A percentile compares a stretch with the other conserved stretches of the same genome.
These are phyloP conservation scores for Paramecium sexaurelia DNA, from an alignment of 73 alveolate genomes.

Conservation along the genomic window DNA sequence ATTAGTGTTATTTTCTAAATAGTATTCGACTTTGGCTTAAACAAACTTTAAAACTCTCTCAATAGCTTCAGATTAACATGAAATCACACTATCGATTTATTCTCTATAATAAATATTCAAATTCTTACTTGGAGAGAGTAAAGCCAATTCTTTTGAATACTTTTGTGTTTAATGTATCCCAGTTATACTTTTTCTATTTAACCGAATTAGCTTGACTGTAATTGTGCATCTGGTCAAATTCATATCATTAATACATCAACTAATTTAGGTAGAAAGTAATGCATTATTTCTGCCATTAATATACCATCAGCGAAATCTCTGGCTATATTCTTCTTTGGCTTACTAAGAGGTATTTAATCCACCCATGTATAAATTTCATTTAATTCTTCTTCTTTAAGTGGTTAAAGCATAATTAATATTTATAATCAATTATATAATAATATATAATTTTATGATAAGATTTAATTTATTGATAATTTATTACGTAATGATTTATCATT, in stretches of 20 bases:
- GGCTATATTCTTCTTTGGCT: conserved; percentile 92
- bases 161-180: conserved; percentile 76
- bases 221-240: conserved; percentile 71
- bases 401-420: conserved; percentile 38
- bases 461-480: neutral
- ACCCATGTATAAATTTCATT: conserved; percentile 95
- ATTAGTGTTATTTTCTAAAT: conserved; percentile 51
- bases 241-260: conserved; percentile 73
- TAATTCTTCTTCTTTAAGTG: conserved; percentile 82
- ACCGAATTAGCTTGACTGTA: conserved; percentile 75
- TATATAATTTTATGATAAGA: neutral
- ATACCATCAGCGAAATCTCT: conserved; percentile 97
- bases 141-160: conserved; percentile 78
- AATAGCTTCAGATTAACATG: conserved; percentile 75
- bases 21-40: conserved; percentile 57
- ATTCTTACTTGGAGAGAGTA: conserved; percentile 18
- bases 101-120: conserved; percentile 61
- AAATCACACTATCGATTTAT: conserved; percentile 64
- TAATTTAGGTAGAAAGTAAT: conserved; percentile 81
- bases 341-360: conserved; percentile 86
- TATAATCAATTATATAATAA: neutral
- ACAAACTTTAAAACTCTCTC: conserved; percentile 76
- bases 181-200: conserved; percentile 72
- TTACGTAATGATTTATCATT: conserved; percentile 6
- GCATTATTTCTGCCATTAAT: conserved; percentile 88